Base-by-base conservation (phyloP, 2,329 filamentous ascomycete species). In the Fusarium goolgardi region DNA sequence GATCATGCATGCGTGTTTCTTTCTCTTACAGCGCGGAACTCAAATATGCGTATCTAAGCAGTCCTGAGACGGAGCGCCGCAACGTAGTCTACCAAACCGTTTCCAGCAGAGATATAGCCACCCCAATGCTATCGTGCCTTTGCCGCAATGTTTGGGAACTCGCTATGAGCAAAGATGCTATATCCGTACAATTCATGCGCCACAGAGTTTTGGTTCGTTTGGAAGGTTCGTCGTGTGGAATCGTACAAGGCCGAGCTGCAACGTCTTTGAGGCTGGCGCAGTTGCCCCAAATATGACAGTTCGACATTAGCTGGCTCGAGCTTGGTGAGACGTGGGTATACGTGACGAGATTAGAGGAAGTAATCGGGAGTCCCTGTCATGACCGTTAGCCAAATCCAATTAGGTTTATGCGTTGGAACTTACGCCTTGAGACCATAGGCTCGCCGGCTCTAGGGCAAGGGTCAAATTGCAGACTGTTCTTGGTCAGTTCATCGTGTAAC, bases 391-490 rank as follows among this genome's bases (percentile, higher is more conserved):
- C 27, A 40, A 37, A 49, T 59, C 41, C 18, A 23, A 11, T 27
- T 21, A 4, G 2, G 4, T 25, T 32, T 27, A 37, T 34, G 10
- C 11, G n/a, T 23, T n/a, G 13, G 23, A 18, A 81, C 86, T 80
- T 83, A 88, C 91, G 90, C 85, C 96, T 91, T 78, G 96, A 98
- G 70, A 99, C 96, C 96, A 98, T 98, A 25, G 96, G 96, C 80
- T 99, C 96, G 74, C 96, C 96, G 72, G 96, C 95, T 81, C 96
- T 90, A 59, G 96, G 96, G 86, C 96, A 98, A 56, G 96, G 96
- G 78, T 99, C 96, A 81, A 98, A 99, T 90, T 99, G 96, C 82
- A 99, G 84, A 91, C 96, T 99, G 75, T 21, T 61, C 29, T 35
- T 47, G 23, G 65, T 60, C 80, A 71, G 81, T 76, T 65, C 58